Base-by-base conservation (phyloP, 306 rosid genomes). In the Betula pendula region DNA sequence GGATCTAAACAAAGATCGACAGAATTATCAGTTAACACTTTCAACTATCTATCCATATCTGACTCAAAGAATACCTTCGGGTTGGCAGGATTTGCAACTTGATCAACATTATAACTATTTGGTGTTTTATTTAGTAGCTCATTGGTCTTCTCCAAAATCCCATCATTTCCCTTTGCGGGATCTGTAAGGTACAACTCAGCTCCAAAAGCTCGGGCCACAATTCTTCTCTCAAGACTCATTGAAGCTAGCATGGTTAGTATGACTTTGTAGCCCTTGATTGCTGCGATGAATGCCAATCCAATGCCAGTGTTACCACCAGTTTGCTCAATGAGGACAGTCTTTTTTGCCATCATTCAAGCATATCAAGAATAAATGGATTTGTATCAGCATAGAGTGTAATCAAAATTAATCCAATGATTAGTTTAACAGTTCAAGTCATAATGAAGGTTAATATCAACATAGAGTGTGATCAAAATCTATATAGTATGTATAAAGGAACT, bases 241-340 rank as follows among this genome's bases (percentile, higher is more conserved):
- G 74, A 80, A 75, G 97, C 62, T 42, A 92, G 95, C 93, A 92
- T 90, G 78, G 70, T 8, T 51, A 89, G 83, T 66, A 83, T 33
- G 67, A 92, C 77, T 75, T 85, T 94, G 79, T 94, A 92, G 59
- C 95, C 96, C 80, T 81, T 90, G 77, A 80, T 47, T 44, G 92
- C 98, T 79, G 90, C 96, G 68, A 94, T 56, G 78, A 75, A 87
- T 43, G 97, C 96, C 86, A 94, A 76, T 24, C 90, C 96, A 79
- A 94, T 90, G 74, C 98, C 98, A 0, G 96, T 94, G 78, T 92
- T 94, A 40, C 97, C 97, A 68, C 93, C 75, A 12, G 98, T 94
- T 6, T 79, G 48, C 92, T 94, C 97, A 75, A 92, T 76, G 24
- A 92, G 90, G 47, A 87, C 80, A 78, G 89, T 90, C 98, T 92